phyloP scores from a whole-genome alignment of 139 green algal species.

The Chlamydomonas schloesseri region DNA sequence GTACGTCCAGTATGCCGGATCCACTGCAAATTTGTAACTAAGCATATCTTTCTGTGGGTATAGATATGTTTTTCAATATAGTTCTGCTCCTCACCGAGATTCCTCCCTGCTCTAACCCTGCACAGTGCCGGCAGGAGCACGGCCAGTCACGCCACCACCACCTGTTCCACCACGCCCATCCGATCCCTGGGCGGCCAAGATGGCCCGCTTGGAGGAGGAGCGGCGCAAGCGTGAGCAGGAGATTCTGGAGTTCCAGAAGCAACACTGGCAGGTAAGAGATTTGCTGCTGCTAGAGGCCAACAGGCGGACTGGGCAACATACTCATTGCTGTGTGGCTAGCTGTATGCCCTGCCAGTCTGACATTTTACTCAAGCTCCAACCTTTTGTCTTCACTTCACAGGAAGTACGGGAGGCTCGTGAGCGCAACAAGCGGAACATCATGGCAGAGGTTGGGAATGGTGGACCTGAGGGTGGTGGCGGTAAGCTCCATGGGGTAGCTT shows the following conservation, averaged over 20 bases:
- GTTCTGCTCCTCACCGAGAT: too few species aligned
- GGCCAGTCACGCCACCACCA: background rate
- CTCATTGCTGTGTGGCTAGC: too few species aligned
- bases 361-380: too few species aligned
- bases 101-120: too few species aligned
- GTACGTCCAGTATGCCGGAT: background rate
- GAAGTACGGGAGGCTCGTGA: constrained; percentile 62
- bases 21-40: too few species aligned
- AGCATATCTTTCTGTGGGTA: too few species aligned
- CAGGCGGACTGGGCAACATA: too few species aligned
- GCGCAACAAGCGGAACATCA: constrained; percentile 57
- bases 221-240: constrained; percentile 42
- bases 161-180: background rate
- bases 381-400: constrained; percentile 14
- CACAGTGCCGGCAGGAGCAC: background rate
- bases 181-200: constrained; percentile 35
- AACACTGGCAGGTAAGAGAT: constrained; percentile 50
- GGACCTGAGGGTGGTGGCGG: too few species aligned
- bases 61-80: too few species aligned
- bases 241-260: constrained; percentile 57
- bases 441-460: constrained; percentile 20
- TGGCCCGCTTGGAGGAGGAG: constrained; percentile 46
- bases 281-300: too few species aligned
- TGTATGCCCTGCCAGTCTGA: too few species aligned
- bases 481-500: too few species aligned